Evolutionary conservation across 2,329 filamentous ascomycete species (phyloP).

Genomic region (Beauveria sp.): DNA sequence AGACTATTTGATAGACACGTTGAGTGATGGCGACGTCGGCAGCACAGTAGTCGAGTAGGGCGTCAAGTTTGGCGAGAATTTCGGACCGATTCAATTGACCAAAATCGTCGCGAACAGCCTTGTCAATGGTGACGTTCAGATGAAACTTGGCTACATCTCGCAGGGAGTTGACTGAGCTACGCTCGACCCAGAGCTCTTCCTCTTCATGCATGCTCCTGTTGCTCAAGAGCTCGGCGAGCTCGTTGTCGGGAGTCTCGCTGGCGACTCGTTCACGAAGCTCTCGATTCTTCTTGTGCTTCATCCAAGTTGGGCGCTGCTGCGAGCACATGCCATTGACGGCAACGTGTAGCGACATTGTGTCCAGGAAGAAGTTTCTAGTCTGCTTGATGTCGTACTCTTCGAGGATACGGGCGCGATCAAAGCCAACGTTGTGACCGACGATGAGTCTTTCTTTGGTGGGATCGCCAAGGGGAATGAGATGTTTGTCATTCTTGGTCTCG

Average conservation of each 20-base stretch:
- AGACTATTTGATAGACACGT: conserved; percentile 86
- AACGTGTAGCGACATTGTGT: conserved; percentile 97
- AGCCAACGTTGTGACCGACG: conserved; percentile 92
- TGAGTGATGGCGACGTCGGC: conserved; percentile 91
- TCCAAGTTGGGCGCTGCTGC: conserved; percentile 90
- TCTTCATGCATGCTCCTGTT: conserved; percentile 70
- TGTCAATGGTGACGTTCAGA: conserved; percentile 85
- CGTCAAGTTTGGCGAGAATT: conserved; percentile 64
- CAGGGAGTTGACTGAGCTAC: conserved; percentile 91
- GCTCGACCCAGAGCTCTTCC: conserved; percentile 89
- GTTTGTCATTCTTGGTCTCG: conserved; percentile 67
- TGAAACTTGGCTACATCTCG: conserved; percentile 96
- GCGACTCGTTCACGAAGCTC: conserved; percentile 76
- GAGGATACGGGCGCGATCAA: conserved; percentile 77
- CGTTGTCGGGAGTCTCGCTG: conserved; percentile 60
- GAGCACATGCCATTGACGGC: conserved; percentile 99
- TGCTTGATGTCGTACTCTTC: conserved; percentile 87
- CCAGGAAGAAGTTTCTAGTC: conserved; percentile 77
- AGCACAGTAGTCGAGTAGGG: conserved; percentile 88
- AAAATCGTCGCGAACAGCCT: conserved; percentile 78
- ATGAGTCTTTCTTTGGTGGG: conserved; percentile 65
- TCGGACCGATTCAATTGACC: conserved; percentile 68
- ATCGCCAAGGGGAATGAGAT: conserved; percentile 83
- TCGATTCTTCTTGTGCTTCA: conserved; percentile 87
- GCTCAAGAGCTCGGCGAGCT: conserved; percentile 64